These are phyloP conservation scores for Pisolithus microcarpus DNA, from an alignment of 768 basidiomycete genomes.

Conservation along the genomic window DNA sequence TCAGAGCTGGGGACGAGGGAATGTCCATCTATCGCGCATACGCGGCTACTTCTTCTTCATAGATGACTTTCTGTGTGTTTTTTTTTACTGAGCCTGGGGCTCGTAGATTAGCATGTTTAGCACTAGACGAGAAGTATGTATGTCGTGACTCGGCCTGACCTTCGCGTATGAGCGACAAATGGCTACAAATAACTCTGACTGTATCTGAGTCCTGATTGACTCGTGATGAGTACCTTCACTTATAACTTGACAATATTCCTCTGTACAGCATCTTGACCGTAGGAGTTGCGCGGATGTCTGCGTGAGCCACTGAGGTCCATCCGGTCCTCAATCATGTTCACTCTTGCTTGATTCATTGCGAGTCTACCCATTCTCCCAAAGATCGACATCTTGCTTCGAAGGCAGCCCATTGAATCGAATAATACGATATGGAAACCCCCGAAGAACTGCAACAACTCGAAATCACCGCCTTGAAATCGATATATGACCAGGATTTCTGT, in stretches of 20 bases:
- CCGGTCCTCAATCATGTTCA: slow-evolving; percentile 57
- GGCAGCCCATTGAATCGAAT: slow-evolving; percentile 17
- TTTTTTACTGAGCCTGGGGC: too few relatives aligned
- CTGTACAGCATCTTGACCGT: too few relatives aligned
- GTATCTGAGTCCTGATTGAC: neutral
- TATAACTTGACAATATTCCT: neutral
- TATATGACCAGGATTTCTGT: slow-evolving; percentile 73
- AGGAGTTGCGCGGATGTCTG: slow-evolving; percentile 43
- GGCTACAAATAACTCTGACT: slow-evolving; percentile 16
- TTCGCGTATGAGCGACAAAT: slow-evolving; percentile 4
- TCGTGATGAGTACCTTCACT: slow-evolving; percentile 5
- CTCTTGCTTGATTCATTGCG: slow-evolving; percentile 31
- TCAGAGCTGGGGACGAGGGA: slow-evolving; percentile 29
- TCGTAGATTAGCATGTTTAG: too few relatives aligned
- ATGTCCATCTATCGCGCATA: slow-evolving; percentile 26
- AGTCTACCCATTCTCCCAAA: slow-evolving; percentile 9
- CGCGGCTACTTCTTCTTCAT: slow-evolving; percentile 7
- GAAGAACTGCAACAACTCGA: slow-evolving; percentile 64
- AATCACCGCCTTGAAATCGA: slow-evolving; percentile 73
- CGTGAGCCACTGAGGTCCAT: slow-evolving; percentile 73
- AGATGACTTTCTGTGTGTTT: neutral
- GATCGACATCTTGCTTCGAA: slow-evolving; percentile 7
- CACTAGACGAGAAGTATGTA: too few relatives aligned
- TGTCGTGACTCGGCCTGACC: too few relatives aligned
- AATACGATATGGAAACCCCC: slow-evolving; percentile 54